Conservation (phyloP, 805 yeast genomes). For the Wickerhamomyces chambardii region DNA sequence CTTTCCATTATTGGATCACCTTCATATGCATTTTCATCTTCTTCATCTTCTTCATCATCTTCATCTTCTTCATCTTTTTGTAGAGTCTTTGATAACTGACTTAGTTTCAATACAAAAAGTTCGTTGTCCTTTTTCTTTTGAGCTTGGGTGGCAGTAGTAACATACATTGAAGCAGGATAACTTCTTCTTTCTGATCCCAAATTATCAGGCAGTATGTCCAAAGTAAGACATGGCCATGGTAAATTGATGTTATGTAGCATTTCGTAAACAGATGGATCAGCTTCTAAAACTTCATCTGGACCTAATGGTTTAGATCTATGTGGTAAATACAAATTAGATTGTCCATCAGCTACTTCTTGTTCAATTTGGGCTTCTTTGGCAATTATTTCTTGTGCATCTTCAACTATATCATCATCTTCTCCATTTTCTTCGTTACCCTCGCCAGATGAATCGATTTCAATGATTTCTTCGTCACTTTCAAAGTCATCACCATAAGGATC, state of each 20-base stretch:
- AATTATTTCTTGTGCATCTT: slow-evolving; percentile 24
- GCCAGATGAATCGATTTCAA: slow-evolving; percentile 64
- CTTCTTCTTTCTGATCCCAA: slow-evolving; percentile 83
- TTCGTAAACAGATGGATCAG: slow-evolving; percentile 93
- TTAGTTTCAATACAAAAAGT: slow-evolving; percentile 71
- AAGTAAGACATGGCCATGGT: slow-evolving; percentile 96
- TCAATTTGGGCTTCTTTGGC: slow-evolving; percentile 27
- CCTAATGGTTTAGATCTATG: slow-evolving; percentile 86
- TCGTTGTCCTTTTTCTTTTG: slow-evolving; percentile 81
- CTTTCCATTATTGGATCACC: slow-evolving; percentile 83
- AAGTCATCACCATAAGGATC: slow-evolving; percentile 87
- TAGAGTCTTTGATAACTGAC: slow-evolving; percentile 76
- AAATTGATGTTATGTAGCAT: slow-evolving; percentile 91
- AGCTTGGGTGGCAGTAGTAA: slow-evolving; percentile 94
- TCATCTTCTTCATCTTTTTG: slow-evolving; percentile 77
- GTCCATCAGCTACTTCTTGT: slow-evolving; percentile 26
- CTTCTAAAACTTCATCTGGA: slow-evolving; percentile 92
- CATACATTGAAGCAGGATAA: slow-evolving; percentile 79
- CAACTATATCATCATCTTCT: slow-evolving; percentile 12
- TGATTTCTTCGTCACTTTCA: slow-evolving; percentile 85
- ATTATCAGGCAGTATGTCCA: slow-evolving; percentile 81
- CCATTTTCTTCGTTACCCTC: slow-evolving; percentile 32
- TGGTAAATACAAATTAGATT: slow-evolving; percentile 65
- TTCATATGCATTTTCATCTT: slow-evolving; percentile 64
- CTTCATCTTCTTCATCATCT: slow-evolving; percentile 63